Percentiles rank a stretch among this genome's conserved stretches.
phyloP scores from a whole-genome alignment of 2,329 filamentous ascomycete species.

The Monosporascus sp. region DNA sequence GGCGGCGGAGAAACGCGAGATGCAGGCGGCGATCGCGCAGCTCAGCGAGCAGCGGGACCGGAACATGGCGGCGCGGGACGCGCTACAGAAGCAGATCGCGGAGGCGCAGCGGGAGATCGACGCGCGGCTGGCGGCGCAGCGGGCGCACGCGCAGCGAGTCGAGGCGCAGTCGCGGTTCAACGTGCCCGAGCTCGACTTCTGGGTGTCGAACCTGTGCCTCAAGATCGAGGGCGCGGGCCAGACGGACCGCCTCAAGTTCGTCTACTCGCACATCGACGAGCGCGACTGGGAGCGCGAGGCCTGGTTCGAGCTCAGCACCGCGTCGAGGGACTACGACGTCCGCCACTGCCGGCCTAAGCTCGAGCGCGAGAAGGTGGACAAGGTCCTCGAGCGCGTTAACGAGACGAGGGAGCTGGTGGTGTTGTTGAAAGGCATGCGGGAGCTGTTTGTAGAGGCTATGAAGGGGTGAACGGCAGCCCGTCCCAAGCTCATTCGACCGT shows the following conservation, averaged over 20 bases:
- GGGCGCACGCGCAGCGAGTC: conserved; percentile 66
- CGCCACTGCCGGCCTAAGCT: conserved; percentile 76
- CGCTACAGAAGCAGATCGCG: conserved; percentile 55
- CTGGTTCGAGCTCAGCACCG: conserved; percentile 87
- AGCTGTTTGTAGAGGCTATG: conserved; percentile 66
- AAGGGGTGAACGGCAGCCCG: conserved; percentile 36
- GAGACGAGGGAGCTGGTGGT: conserved; percentile 69
- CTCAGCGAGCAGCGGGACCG: conserved; percentile 56
- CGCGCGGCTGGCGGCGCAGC: conserved; percentile 63
- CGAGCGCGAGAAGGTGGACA: conserved; percentile 71
- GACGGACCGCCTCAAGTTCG: conserved; percentile 82
- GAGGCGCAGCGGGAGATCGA: conserved; percentile 68
- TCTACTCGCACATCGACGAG: conserved; percentile 83
- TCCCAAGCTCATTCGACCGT: too few species aligned
- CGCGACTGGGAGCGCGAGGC: conserved; percentile 83
- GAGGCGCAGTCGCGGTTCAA: conserved; percentile 85
- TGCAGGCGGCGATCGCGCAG: conserved; percentile 57
- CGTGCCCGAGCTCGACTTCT: conserved; percentile 89
- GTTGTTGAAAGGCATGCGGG: conserved; percentile 77
- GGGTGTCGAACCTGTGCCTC: conserved; percentile 85
- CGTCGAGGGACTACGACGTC: conserved; percentile 78
- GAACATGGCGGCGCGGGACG: conserved; percentile 52
- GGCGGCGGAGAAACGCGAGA: conserved; percentile 70
- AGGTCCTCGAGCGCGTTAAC: conserved; percentile 73
- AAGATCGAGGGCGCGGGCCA: conserved; percentile 83